Base-by-base conservation (phyloP, 2,329 filamentous ascomycete species). In the Penicillium corylophilum region DNA sequence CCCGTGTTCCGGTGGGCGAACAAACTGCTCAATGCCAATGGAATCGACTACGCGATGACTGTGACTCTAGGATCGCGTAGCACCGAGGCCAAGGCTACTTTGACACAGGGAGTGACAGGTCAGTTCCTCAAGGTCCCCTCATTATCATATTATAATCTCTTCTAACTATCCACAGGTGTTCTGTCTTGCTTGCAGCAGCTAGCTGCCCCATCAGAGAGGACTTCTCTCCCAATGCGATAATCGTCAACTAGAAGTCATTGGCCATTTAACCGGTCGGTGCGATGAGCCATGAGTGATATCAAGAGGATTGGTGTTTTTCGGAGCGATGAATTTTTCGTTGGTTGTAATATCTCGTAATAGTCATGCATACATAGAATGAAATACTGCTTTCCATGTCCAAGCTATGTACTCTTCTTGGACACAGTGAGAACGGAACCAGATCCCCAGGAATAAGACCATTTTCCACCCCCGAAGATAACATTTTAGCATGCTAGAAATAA, bases 1-100 rank as follows among this genome's bases (percentile, higher is more conserved):
- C 88, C 90, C 62, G 88, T 96, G 18, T 97, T 96, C 76, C 86
- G 86, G 56, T 97, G 94, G 93, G 94, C 93, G 16, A 96, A 96
- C 73, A 79, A 83, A 44, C 75, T 96, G 10, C 79, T 79, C 20
- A 78, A 81, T 3, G 74, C 80, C 8, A 79, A 81, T 16, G 74
- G 75, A 2, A 79, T 91, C 39, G 74, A 84, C 44, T 80, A 90
- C 49, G 89, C 94, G 4, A 85, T 88, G 55, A 96, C 92, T 2
- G 91, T 96, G 20, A 95, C 89, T 58, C 77, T 97, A 31, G 91
- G 92, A 45, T 89, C 82, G 65, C 83, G 91, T 56, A 96, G 92
- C 72, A 96, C 93, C 0, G 88, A 95, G 70, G 93, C 93, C 7
- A 85, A 83, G 43, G 85, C 87, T 1, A 96, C 93, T 0, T 71